phyloP scores from a whole-genome alignment of 768 basidiomycete species.

The Tubosaeta sp. region DNA sequence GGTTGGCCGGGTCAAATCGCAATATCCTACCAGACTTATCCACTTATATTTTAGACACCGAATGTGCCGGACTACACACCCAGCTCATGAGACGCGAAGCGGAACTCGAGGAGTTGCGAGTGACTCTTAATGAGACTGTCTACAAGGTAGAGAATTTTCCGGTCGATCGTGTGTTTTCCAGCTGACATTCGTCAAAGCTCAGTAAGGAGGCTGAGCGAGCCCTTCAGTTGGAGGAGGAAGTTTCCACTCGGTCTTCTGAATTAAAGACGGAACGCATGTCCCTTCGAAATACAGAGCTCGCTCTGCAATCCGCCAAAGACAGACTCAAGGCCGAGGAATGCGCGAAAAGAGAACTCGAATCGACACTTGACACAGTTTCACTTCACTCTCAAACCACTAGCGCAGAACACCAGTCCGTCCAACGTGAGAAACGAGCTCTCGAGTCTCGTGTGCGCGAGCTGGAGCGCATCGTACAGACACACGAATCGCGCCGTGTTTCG shows the following conservation, averaged over 20 bases:
- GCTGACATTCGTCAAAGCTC: slow-evolving; percentile 39
- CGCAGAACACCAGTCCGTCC: slow-evolving; percentile 41
- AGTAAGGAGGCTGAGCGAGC: slow-evolving; percentile 53
- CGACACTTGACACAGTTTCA: slow-evolving; percentile 51
- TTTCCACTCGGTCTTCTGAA: slow-evolving; percentile 48
- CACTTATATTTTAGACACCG: slow-evolving; percentile 27
- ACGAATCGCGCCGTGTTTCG: slow-evolving; percentile 31
- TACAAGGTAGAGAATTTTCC: slow-evolving; percentile 29
- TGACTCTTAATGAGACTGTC: slow-evolving; percentile 33
- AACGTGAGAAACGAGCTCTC: slow-evolving; percentile 54
- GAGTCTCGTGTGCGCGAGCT: slow-evolving; percentile 59
- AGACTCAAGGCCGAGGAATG: slow-evolving; percentile 49
- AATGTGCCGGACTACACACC: slow-evolving; percentile 31
- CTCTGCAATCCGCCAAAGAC: slow-evolving; percentile 45
- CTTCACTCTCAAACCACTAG: slow-evolving; percentile 46
- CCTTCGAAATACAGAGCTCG: slow-evolving; percentile 48
- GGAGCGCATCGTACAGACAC: slow-evolving; percentile 38
- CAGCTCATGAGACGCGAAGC: slow-evolving; percentile 34
- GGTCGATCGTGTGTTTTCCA: not conserved
- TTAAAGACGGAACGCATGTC: slow-evolving; percentile 51
- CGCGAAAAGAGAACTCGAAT: slow-evolving; percentile 51
- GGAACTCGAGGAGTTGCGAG: slow-evolving; percentile 33
- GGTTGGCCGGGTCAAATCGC: slow-evolving; percentile 22
- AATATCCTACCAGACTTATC: slow-evolving; percentile 4
- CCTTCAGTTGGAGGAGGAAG: slow-evolving; percentile 49